Conservation (phyloP, 2,329 filamentous ascomycete genomes). For the Fusarium equiseti region DNA sequence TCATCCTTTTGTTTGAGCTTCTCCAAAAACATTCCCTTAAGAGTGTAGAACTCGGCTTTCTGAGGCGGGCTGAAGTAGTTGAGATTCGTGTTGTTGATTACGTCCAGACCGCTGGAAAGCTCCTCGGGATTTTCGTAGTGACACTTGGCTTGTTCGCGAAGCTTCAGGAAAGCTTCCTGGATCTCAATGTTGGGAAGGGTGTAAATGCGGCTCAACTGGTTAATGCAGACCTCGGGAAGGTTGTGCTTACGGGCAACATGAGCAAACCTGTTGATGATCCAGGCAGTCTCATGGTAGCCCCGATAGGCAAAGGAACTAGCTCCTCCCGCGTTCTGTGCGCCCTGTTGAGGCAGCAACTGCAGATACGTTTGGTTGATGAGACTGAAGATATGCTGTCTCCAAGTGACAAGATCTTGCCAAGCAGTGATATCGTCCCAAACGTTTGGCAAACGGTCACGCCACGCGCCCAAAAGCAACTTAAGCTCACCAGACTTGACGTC, state of each 20-base stretch:
- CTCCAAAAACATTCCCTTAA: constrained; percentile 99
- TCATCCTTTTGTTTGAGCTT: constrained; percentile 92
- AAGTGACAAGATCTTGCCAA: constrained; percentile 99
- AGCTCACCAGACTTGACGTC: constrained; percentile 96
- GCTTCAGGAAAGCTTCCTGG: constrained; percentile 97
- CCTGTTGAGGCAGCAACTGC: constrained; percentile 81
- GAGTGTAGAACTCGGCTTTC: constrained; percentile 98
- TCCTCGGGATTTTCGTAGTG: constrained; percentile 97
- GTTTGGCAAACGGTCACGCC: constrained; percentile 95
- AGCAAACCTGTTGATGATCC: constrained; percentile 99
- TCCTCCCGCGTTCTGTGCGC: constrained; percentile 80
- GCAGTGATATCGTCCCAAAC: constrained; percentile 99
- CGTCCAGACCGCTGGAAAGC: constrained; percentile 90
- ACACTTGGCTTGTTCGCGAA: constrained; percentile 98
- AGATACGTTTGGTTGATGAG: constrained; percentile 97
- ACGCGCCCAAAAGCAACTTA: constrained; percentile 91
- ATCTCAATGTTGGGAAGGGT: constrained; percentile 99
- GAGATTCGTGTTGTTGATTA: constrained; percentile 99
- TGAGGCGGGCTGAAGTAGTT: constrained; percentile 97
- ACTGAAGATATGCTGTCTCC: constrained; percentile 98
- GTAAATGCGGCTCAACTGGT: constrained; percentile 96
- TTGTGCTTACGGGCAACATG: constrained; percentile 98
- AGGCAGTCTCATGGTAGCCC: constrained; percentile 98
- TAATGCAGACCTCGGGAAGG: constrained; percentile 96
- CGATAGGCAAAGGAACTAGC: constrained; percentile 92